Percentiles rank a stretch among this genome's conserved stretches.
Evolutionary conservation across 2,329 filamentous ascomycete species (phyloP).

Genomic region (Penicillium palitans): DNA sequence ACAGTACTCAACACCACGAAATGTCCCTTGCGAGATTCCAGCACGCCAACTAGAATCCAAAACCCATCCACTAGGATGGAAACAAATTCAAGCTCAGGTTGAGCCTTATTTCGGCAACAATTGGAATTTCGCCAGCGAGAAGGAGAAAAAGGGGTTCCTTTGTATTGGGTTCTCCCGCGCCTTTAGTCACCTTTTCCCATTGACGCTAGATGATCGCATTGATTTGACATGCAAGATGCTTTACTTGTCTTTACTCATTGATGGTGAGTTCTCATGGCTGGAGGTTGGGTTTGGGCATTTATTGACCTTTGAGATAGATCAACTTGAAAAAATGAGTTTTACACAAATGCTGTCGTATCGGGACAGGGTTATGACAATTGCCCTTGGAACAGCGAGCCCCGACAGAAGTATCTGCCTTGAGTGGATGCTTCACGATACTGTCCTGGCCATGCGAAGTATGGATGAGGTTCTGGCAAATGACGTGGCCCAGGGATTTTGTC

Average conservation of each 20-base stretch:
- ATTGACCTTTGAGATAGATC: constrained; percentile 14
- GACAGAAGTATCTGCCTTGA: constrained; percentile 11
- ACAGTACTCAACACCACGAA: constrained; percentile 6
- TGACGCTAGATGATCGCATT: constrained; percentile 17
- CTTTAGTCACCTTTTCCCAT: constrained; percentile 18
- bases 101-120: constrained; percentile 19
- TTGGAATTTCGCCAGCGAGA: constrained; percentile 19
- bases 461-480: constrained; percentile 14
- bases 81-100: constrained; percentile 16
- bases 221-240: constrained; percentile 18
- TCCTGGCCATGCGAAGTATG: constrained; percentile 12
- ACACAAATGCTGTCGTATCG: constrained; percentile 18
- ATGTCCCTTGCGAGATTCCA: constrained; percentile 5
- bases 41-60: constrained; percentile 15
- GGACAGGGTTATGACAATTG: constrained; percentile 14
- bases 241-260: constrained; percentile 20
- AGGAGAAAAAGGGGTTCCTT: constrained; percentile 16
- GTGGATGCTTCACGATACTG: constrained; percentile 21
- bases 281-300: neutral
- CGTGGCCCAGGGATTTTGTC: constrained; percentile 19
- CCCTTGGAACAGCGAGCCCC: constrained; percentile 4
- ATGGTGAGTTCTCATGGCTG: constrained; percentile 9
- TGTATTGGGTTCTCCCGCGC: constrained; percentile 20
- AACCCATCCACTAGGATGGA: constrained; percentile 17
- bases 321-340: constrained; percentile 23